Percentiles rank a stretch among this genome's conserved stretches.
Conservation (phyloP, 805 yeast genomes). For the Candida orba region DNA sequence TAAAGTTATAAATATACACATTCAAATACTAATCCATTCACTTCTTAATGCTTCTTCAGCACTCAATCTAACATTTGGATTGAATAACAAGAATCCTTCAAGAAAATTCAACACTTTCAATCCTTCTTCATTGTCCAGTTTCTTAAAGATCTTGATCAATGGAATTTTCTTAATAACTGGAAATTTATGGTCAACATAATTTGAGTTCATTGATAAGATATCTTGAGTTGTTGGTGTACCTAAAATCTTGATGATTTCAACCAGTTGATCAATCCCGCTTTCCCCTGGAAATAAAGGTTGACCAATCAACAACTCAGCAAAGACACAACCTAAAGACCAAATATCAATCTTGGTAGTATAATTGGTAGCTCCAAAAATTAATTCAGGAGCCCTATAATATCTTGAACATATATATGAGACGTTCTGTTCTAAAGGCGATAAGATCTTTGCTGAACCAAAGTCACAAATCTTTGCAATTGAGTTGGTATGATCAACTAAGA, state of each 20-base stretch:
- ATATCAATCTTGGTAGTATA: conserved; percentile 95
- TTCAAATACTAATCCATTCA: conserved; percentile 49
- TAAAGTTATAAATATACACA: background rate
- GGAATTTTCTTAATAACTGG: conserved; percentile 83
- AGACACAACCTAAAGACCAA: conserved; percentile 98
- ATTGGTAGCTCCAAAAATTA: conserved; percentile 94
- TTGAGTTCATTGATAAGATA: conserved; percentile 91
- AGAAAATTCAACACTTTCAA: conserved; percentile 48
- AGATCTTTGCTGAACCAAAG: conserved; percentile 90
- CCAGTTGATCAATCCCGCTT: conserved; percentile 94
- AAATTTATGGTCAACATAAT: conserved; percentile 94
- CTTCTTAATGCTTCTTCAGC: conserved; percentile 48
- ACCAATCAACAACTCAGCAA: conserved; percentile 93
- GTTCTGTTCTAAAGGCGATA: conserved; percentile 87
- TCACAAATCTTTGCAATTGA: conserved; percentile 91
- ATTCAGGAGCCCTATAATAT: conserved; percentile 95
- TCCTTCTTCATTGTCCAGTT: conserved; percentile 31
- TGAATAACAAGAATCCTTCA: conserved; percentile 53
- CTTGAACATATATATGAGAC: conserved; percentile 95
- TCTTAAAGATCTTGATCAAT: conserved; percentile 56
- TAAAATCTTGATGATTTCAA: conserved; percentile 89
- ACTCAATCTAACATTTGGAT: conserved; percentile 57
- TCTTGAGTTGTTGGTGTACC: conserved; percentile 95
- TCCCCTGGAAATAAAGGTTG: conserved; percentile 98
- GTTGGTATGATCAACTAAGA: conserved; percentile 76